A percentile compares a stretch with the other conserved stretches of the same genome.
Conservation (phyloP, 805 yeast genomes). For the Candida michaelii region DNA sequence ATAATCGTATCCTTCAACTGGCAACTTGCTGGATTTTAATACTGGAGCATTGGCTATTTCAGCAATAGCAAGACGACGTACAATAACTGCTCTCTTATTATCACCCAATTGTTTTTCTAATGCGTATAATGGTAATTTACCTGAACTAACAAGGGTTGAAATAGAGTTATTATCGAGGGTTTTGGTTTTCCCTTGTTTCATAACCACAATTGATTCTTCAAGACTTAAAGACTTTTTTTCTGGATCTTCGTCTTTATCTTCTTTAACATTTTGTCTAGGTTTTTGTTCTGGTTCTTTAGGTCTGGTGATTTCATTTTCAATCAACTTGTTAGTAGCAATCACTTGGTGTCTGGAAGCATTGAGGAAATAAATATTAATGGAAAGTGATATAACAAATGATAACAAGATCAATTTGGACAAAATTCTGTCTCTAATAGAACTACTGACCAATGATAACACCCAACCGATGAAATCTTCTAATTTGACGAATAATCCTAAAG, state of each 20-base stretch:
- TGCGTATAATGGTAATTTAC: slow-evolving; percentile 89
- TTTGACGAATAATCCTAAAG: slow-evolving; percentile 54
- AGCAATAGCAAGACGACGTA: slow-evolving; percentile 92
- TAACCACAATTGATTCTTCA: slow-evolving; percentile 60
- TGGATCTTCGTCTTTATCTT: slow-evolving; percentile 3
- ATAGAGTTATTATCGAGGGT: slow-evolving; percentile 73
- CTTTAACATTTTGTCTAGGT: slow-evolving; percentile 18
- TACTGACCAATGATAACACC: slow-evolving; percentile 55
- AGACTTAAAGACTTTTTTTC: slow-evolving; percentile 43
- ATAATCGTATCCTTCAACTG: slow-evolving; percentile 82
- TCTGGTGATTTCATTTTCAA: slow-evolving; percentile 38
- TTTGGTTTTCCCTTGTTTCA: slow-evolving; percentile 72
- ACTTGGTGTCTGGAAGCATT: slow-evolving; percentile 78
- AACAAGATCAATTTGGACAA: slow-evolving; percentile 75
- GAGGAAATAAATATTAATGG: slow-evolving; percentile 79
- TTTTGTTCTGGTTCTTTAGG: slow-evolving; percentile 31
- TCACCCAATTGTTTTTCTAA: slow-evolving; percentile 89
- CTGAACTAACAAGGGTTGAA: slow-evolving; percentile 63
- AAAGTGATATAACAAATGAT: slow-evolving; percentile 70
- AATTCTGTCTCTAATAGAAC: slow-evolving; percentile 74
- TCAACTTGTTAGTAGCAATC: slow-evolving; percentile 39
- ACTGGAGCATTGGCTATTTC: slow-evolving; percentile 79
- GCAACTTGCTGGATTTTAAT: slow-evolving; percentile 67
- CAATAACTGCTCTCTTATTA: slow-evolving; percentile 86
- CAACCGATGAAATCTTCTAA: slow-evolving; percentile 60